phyloP scores from a whole-genome alignment of 148 eudicot genomes.

The Rhododendron molle region DNA sequence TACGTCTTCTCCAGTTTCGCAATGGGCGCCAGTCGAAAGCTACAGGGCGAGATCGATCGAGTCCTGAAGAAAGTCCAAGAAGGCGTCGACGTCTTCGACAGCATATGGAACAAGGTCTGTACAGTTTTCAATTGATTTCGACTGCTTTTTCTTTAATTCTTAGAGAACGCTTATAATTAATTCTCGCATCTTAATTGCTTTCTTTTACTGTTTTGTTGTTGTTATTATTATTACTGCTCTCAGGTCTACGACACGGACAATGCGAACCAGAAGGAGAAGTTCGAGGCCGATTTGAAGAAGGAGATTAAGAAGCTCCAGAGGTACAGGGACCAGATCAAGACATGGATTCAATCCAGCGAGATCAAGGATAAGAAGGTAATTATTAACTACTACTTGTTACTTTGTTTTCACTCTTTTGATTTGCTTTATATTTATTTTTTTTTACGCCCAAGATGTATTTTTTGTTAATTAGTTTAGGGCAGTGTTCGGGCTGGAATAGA shows the following conservation, averaged over 20 bases:
- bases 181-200: neutral
- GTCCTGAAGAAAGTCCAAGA: conserved; percentile 95
- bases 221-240: neutral
- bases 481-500: neutral
- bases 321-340: conserved; percentile 95
- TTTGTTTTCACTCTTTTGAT: neutral
- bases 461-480: neutral
- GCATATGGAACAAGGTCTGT: conserved; percentile 97
- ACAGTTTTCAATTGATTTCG: neutral
- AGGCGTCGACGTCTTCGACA: conserved; percentile 95
- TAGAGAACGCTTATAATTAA: neutral
- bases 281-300: conserved; percentile 98
- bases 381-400: neutral
- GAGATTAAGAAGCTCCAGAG: conserved; percentile 98
- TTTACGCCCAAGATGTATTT: neutral
- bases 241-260: conserved; percentile 98
- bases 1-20: conserved; percentile 3
- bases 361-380: conserved; percentile 97
- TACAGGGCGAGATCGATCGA: conserved; percentile 98
- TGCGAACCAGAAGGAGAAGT: conserved; percentile 98
- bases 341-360: conserved; percentile 98
- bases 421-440: neutral
- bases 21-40: conserved; percentile 96
- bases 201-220: neutral
- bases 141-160: neutral